Conservation (phyloP, 1,139 yeast genomes). For the Geotrichum bryndzae region DNA sequence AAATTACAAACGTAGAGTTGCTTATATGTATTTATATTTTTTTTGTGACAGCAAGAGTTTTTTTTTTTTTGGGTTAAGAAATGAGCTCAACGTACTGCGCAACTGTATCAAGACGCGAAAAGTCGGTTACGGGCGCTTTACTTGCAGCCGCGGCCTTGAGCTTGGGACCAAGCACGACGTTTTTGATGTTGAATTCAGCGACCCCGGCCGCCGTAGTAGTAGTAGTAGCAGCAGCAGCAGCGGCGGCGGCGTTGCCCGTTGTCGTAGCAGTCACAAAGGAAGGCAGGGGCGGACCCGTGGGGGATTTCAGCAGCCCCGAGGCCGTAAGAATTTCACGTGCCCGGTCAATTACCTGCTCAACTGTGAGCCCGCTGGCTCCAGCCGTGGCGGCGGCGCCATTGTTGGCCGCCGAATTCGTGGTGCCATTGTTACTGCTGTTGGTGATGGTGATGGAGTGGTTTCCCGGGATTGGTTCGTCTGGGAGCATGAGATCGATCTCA, state of each 20-base stretch:
- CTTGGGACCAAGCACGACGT: neutral
- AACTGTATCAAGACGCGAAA: conserved; percentile 2
- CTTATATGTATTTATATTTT: too few species aligned
- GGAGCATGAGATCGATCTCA: conserved; percentile 40
- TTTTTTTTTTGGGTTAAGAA: neutral
- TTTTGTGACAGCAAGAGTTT: too few species aligned
- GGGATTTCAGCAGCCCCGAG: neutral
- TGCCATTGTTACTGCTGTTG: neutral
- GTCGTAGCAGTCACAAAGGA: neutral
- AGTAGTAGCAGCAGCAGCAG: neutral
- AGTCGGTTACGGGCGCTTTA: neutral
- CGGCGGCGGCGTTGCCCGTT: neutral
- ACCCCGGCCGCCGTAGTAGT: neutral
- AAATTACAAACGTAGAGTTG: too few species aligned
- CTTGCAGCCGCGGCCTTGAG: neutral
- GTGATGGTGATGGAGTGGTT: neutral
- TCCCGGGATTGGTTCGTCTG: neutral
- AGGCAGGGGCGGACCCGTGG: neutral
- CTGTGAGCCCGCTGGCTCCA: neutral
- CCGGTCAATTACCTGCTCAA: neutral
- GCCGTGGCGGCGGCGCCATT: neutral
- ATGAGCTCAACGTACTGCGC: conserved; percentile 3
- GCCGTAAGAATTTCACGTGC: neutral
- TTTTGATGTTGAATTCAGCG: neutral
- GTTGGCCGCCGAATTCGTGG: neutral